Evolutionary conservation across 352 stramenopile species (phyloP).

Genomic region (Stephanocyclus meneghinianus): DNA sequence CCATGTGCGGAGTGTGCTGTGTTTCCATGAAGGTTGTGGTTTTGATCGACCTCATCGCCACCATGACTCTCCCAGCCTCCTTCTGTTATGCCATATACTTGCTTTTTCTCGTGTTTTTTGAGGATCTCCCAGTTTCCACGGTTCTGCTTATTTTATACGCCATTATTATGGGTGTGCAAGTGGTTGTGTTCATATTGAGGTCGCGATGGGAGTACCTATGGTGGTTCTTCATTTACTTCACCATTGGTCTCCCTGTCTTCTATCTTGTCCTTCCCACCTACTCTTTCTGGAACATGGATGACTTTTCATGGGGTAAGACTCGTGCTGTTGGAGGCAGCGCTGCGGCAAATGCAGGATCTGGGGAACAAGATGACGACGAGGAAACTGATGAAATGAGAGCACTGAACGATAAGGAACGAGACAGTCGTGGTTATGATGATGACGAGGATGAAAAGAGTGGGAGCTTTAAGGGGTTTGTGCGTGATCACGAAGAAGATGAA

Average conservation of each 20-base stretch:
- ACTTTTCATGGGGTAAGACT: slow-evolving; percentile 62
- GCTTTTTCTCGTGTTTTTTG: slow-evolving; percentile 44
- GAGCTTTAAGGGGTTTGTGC: not conserved
- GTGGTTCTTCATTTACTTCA: slow-evolving; percentile 60
- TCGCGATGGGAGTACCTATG: slow-evolving; percentile 56
- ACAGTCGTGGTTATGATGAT: slow-evolving; percentile 4
- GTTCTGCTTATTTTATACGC: slow-evolving; percentile 52
- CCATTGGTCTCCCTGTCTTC: slow-evolving; percentile 54
- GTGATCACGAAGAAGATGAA: not conserved
- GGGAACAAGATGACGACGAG: slow-evolving; percentile 16
- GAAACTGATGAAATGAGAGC: slow-evolving; percentile 20
- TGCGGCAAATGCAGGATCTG: slow-evolving; percentile 1
- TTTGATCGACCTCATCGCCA: slow-evolving; percentile 51
- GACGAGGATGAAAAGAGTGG: not conserved
- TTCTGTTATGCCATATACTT: slow-evolving; percentile 52
- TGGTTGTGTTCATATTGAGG: slow-evolving; percentile 52
- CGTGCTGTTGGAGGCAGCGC: slow-evolving; percentile 30
- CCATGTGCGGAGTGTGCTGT: slow-evolving; percentile 59
- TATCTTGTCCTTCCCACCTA: slow-evolving; percentile 57
- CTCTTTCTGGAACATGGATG: slow-evolving; percentile 62
- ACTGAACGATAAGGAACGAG: slow-evolving; percentile 1
- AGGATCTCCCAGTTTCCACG: slow-evolving; percentile 37
- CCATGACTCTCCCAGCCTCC: slow-evolving; percentile 56
- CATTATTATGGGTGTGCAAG: slow-evolving; percentile 53
- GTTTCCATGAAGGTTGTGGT: slow-evolving; percentile 59